These are phyloP conservation scores for Paulownia fortunei DNA, from an alignment of 257 asterid species.

Conservation along the genomic window DNA sequence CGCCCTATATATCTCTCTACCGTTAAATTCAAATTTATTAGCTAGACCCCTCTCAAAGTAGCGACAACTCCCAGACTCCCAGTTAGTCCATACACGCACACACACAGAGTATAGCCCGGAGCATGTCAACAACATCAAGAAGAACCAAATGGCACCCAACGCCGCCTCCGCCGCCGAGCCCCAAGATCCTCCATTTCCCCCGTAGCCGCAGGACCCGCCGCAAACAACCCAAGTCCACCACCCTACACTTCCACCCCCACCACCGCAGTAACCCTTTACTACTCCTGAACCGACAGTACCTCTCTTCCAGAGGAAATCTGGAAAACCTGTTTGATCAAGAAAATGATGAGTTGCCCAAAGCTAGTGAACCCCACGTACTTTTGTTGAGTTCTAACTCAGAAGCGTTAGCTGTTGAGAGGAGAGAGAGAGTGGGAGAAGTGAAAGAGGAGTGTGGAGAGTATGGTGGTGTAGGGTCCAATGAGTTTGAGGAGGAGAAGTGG, in stretches of 20 bases:
- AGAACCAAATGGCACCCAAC: constrained; percentile 68
- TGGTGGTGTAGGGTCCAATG: constrained; percentile 8
- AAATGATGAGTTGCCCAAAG: constrained; percentile 12
- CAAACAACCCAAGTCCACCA: constrained; percentile 42
- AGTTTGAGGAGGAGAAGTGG: constrained; percentile 72
- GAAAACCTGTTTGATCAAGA: constrained; percentile 58
- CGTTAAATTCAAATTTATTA: constrained; percentile 31
- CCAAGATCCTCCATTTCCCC: constrained; percentile 77
- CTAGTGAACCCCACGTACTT: background rate
- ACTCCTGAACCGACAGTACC: constrained; percentile 35
- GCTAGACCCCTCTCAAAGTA: background rate
- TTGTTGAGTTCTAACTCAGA: constrained; percentile 26
- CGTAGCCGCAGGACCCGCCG: constrained; percentile 66
- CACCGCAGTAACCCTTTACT: constrained; percentile 25
- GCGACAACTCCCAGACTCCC: background rate
- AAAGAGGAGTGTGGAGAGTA: constrained; percentile 12
- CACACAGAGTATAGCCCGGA: background rate
- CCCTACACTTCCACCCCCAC: constrained; percentile 23
- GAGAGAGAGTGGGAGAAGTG: constrained; percentile 57
- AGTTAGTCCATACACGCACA: background rate
- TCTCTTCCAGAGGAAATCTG: constrained; percentile 44
- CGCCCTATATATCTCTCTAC: constrained; percentile 17
- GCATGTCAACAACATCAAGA: constrained; percentile 45
- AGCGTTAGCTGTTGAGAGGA: constrained; percentile 35
- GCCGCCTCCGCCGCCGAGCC: constrained; percentile 81